A percentile compares a stretch with the other conserved stretches of the same genome.
Conservation (phyloP, 768 basidiomycete species). For the Favolaschia claudopus region DNA sequence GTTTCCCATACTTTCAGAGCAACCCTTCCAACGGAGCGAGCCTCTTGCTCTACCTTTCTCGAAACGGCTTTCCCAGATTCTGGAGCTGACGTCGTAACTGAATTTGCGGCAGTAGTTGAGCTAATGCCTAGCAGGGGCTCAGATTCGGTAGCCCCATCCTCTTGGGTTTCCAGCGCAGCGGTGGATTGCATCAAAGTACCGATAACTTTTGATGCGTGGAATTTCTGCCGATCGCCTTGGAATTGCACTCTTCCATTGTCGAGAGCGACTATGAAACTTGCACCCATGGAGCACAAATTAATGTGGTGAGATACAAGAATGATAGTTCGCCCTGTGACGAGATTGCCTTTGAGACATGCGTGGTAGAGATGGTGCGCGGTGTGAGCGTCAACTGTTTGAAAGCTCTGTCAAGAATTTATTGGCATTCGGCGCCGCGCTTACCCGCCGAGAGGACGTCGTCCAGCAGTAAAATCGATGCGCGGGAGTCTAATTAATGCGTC, state of each 20-base stretch:
- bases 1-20: conserved; percentile 52
- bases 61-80: no score
- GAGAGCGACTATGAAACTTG: conserved; percentile 81
- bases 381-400: conserved; percentile 79
- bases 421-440: no score
- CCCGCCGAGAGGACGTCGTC: conserved; percentile 81
- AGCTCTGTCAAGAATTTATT: no score
- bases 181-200: no score
- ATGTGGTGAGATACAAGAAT: conserved; percentile 96
- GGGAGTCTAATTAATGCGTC: conserved; percentile 54
- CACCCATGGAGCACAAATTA: conserved; percentile 82
- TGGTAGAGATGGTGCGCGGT: conserved; percentile 90
- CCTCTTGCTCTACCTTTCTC: conserved; percentile 49
- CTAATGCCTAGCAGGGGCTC: no score
- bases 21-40: conserved; percentile 57
- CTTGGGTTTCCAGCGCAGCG: no score
- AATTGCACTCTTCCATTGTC: conserved; percentile 80
- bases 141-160: no score
- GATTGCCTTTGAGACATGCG: conserved; percentile 81
- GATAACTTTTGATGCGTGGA: no score
- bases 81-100: no score
- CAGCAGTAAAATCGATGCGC: conserved; percentile 80
- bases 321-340: conserved; percentile 72
- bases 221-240: no score
- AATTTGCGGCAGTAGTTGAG: no score